These are phyloP conservation scores for Syncephalastrum monosporum DNA, from an alignment of 371 early-diverging fungal species.

Conservation along the genomic window DNA sequence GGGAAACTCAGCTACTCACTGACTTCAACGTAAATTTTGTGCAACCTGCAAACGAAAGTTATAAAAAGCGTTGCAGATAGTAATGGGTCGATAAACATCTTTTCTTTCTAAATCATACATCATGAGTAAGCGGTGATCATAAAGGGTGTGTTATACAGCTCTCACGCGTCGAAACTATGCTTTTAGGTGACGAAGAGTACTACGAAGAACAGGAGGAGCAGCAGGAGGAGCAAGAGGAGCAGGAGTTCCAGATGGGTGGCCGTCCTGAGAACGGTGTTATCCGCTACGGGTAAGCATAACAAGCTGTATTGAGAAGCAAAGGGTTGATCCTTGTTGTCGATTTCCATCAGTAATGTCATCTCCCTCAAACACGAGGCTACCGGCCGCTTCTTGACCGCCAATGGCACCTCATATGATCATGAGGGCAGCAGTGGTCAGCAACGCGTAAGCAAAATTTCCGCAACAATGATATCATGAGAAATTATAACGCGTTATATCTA, in stretches of 20 bases:
- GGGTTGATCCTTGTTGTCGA: not conserved
- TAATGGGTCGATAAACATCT: too few relatives aligned
- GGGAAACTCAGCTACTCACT: too few relatives aligned
- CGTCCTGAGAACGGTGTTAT: slow-evolving; percentile 6
- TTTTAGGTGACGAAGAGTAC: slow-evolving; percentile 4
- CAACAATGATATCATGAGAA: not conserved
- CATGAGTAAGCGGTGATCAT: slow-evolving; percentile 4
- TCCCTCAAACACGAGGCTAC: slow-evolving; percentile 60
- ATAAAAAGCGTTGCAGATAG: too few relatives aligned
- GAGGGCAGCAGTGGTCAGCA: slow-evolving; percentile 55
- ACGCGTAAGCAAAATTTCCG: slow-evolving; percentile 14
- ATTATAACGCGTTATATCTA: not conserved
- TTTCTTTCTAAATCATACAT: not conserved
- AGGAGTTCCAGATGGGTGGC: not conserved
- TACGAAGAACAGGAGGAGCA: too few relatives aligned
- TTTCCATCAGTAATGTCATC: slow-evolving; percentile 28
- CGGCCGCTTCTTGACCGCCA: slow-evolving; percentile 50
- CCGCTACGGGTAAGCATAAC: slow-evolving; percentile 12
- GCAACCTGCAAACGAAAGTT: too few relatives aligned
- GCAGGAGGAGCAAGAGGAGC: too few relatives aligned
- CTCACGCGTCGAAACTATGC: too few relatives aligned
- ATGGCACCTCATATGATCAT: slow-evolving; percentile 24
- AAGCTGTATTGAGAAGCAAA: not conserved
- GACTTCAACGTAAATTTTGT: too few relatives aligned
- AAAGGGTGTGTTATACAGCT: too few relatives aligned